Conservation (phyloP, 306 rosid species). For the Boehmeria nivea region DNA sequence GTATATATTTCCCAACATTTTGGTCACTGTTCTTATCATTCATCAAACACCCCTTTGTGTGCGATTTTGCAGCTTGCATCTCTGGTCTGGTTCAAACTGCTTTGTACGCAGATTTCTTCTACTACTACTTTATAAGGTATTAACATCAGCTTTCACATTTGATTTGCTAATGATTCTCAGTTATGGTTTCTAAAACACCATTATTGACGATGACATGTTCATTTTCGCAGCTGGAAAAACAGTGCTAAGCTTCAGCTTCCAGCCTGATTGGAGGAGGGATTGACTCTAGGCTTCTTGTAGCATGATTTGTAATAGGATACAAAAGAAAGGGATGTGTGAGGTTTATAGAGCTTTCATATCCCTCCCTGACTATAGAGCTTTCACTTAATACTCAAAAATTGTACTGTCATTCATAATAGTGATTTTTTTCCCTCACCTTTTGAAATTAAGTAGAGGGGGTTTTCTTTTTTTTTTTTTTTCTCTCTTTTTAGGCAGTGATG, state of each 20-base stretch:
- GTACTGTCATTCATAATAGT: too few species aligned
- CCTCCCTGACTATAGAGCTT: constrained; percentile 2
- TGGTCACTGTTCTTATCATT: not conserved
- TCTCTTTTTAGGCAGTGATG: constrained; percentile 21
- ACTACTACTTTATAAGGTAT: constrained; percentile 87
- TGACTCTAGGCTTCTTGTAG: constrained; percentile 20
- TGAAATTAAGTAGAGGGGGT: not conserved
- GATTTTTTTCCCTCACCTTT: constrained; percentile 1
- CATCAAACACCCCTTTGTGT: constrained; percentile 7
- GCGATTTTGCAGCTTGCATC: constrained; percentile 51
- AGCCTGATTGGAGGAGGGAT: constrained; percentile 42
- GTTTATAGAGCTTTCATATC: too few species aligned
- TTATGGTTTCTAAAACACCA: not conserved
- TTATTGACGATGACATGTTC: constrained; percentile 2
- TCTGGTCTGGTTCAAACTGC: constrained; percentile 94
- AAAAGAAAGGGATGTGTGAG: not conserved
- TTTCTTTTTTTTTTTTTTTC: not conserved
- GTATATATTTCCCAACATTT: too few species aligned
- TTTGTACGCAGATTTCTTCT: constrained; percentile 92
- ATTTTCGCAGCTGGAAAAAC: constrained; percentile 85
- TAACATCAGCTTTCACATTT: not conserved
- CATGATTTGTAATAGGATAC: constrained; percentile 14
- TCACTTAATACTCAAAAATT: constrained; percentile 6
- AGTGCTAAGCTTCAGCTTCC: constrained; percentile 85
- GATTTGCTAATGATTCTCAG: not conserved